Percentiles rank a stretch among this genome's conserved stretches.
Conservation (phyloP, 2,329 filamentous ascomycete species). For the Curvularia sp. region DNA sequence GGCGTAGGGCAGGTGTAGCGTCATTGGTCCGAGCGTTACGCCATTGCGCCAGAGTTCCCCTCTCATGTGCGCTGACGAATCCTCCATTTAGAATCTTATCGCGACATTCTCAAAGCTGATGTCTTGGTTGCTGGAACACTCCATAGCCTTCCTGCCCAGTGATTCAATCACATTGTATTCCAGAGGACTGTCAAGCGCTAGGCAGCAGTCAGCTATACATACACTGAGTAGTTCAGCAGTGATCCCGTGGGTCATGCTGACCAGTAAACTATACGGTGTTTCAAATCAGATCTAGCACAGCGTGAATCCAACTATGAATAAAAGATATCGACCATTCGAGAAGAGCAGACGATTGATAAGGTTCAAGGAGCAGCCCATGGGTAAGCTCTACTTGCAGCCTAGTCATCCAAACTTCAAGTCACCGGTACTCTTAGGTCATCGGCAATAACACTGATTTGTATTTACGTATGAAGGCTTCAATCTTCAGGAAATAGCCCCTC, state of each 20-base stretch:
- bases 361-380: neutral
- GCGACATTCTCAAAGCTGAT: neutral
- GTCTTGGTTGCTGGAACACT: neutral
- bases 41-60: neutral
- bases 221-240: neutral
- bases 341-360: neutral
- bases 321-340: neutral
- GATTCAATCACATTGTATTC: neutral
- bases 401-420: neutral
- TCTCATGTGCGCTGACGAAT: slow-evolving; percentile 4
- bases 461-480: too few relatives aligned
- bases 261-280: neutral
- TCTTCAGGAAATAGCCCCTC: too few relatives aligned
- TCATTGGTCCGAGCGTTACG: slow-evolving; percentile 17
- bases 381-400: neutral
- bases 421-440: neutral
- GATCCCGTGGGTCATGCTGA: neutral
- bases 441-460: neutral
- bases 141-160: neutral
- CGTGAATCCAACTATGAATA: neutral
- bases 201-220: neutral
- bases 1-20: slow-evolving; percentile 13
- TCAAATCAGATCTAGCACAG: neutral
- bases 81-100: neutral
- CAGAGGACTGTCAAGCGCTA: neutral